A percentile compares a stretch with the other conserved stretches of the same genome.
Evolutionary conservation across 2,329 filamentous ascomycete species (phyloP).

Genomic region (Fusarium phyllophilum): DNA sequence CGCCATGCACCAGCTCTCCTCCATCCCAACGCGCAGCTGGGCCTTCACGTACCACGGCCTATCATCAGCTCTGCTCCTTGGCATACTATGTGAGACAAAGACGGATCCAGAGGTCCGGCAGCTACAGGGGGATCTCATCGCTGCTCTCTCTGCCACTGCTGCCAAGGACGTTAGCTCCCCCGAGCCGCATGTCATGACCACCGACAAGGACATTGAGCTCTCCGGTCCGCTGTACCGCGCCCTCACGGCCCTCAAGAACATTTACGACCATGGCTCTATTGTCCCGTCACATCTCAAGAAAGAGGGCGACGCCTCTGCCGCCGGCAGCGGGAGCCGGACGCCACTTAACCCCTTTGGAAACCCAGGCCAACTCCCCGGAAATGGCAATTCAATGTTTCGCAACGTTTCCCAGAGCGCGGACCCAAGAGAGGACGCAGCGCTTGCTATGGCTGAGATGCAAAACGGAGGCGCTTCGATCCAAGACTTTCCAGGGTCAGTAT

Average conservation of each 20-base stretch:
- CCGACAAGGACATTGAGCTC: constrained; percentile 69
- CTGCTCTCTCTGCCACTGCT: constrained; percentile 70
- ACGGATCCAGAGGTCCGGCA: constrained; percentile 70
- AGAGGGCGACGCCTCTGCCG: constrained; percentile 58
- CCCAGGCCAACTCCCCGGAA: constrained; percentile 35
- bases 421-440: constrained; percentile 69
- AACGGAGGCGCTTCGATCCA: constrained; percentile 60
- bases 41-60: constrained; percentile 75
- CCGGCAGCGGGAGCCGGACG: constrained; percentile 58
- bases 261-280: constrained; percentile 72
- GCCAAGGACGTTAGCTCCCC: constrained; percentile 69
- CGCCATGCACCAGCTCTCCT: constrained; percentile 74
- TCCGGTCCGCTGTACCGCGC: constrained; percentile 71
- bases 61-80: constrained; percentile 71
- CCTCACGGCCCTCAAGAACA: constrained; percentile 69
- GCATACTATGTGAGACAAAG: constrained; percentile 71
- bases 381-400: constrained; percentile 42
- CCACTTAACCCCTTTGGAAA: constrained; percentile 48
- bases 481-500: constrained; percentile 56
- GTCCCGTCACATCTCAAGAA: constrained; percentile 61
- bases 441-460: constrained; percentile 74
- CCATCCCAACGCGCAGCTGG: constrained; percentile 74
- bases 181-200: constrained; percentile 62
- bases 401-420: constrained; percentile 52
- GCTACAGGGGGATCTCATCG: constrained; percentile 71